phyloP scores from a whole-genome alignment of 2,329 filamentous ascomycete genomes.

The Proliferodiscus dingleyae region DNA sequence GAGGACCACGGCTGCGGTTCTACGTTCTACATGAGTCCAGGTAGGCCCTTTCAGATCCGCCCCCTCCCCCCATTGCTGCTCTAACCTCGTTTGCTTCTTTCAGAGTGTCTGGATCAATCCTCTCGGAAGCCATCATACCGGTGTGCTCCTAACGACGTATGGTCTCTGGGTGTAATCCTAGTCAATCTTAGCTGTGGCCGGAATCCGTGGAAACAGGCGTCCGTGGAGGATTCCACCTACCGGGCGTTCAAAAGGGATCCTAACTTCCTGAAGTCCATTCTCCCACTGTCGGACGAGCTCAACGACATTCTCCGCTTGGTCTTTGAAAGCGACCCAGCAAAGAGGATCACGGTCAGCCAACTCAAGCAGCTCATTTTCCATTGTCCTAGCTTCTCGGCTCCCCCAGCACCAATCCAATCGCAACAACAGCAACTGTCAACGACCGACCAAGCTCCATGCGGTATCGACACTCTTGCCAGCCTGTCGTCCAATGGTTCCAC shows the following conservation, averaged over 20 bases:
- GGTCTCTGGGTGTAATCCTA: conserved; percentile 96
- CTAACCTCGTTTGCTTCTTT: conserved; percentile 30
- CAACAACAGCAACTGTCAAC: conserved; percentile 13
- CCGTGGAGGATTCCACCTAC: conserved; percentile 90
- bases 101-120: conserved; percentile 85
- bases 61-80: conserved; percentile 12
- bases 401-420: conserved; percentile 13
- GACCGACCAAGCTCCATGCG: conserved; percentile 9
- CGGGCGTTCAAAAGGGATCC: conserved; percentile 79
- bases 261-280: conserved; percentile 85
- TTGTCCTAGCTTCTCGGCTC: conserved; percentile 43
- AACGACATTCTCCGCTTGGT: conserved; percentile 82
- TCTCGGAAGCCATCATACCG: conserved; percentile 74
- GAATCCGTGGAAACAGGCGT: conserved; percentile 98
- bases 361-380: conserved; percentile 70
- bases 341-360: conserved; percentile 76
- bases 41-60: conserved; percentile 59
- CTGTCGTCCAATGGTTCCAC: conserved; percentile 33
- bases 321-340: conserved; percentile 79
- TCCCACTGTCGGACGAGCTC: conserved; percentile 84
- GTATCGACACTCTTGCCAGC: conserved; percentile 6
- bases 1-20: conserved; percentile 97
- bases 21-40: conserved; percentile 99
- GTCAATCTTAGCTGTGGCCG: conserved; percentile 97
- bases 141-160: conserved; percentile 93